Conservation (phyloP, 2,329 filamentous ascomycete species). For the Talaromyces sp. region DNA sequence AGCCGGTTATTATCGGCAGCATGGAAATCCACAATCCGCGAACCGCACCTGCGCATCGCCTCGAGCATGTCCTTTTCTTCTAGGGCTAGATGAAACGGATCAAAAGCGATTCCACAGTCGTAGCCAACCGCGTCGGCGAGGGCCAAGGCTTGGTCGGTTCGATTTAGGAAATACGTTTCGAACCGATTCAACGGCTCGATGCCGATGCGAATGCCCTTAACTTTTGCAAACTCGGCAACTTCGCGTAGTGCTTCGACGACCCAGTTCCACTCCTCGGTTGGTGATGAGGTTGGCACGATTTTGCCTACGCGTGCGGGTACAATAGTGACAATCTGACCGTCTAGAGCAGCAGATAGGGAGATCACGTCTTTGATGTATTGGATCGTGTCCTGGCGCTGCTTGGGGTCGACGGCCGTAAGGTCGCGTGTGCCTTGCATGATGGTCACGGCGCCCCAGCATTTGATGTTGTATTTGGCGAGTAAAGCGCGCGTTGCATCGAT, state of each 20-base stretch:
- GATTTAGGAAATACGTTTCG: constrained; percentile 9
- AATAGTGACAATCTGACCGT: constrained; percentile 5
- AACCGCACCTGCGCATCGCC: constrained; percentile 2
- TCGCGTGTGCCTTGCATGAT: constrained; percentile 10
- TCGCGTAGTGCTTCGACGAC: constrained; percentile 5
- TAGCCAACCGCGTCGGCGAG: constrained; percentile 1
- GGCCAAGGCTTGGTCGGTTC: constrained; percentile 5
- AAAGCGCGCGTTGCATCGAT: background rate
- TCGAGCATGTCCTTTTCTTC: constrained; percentile 8
- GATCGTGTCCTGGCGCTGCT: constrained; percentile 4
- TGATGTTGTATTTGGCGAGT: constrained; percentile 7
- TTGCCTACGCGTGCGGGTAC: constrained; percentile 6
- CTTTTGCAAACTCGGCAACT: constrained; percentile 1
- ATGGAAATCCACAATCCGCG: constrained; percentile 6
- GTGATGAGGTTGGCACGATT: background rate
- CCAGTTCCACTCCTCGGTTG: constrained; percentile 6
- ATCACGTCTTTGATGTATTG: constrained; percentile 8
- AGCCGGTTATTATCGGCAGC: constrained; percentile 8
- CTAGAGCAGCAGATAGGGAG: constrained; percentile 4
- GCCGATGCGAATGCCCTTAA: constrained; percentile 3
- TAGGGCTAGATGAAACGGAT: constrained; percentile 6
- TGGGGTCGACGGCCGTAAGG: background rate
- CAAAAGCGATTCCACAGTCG: constrained; percentile 8
- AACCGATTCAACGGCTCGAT: constrained; percentile 9
- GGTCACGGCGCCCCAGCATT: constrained; percentile 11